Percentiles rank a stretch among this genome's conserved stretches.
Evolutionary conservation across 2,329 filamentous ascomycete genomes (phyloP).

Genomic region (Colletotrichum sp.): DNA sequence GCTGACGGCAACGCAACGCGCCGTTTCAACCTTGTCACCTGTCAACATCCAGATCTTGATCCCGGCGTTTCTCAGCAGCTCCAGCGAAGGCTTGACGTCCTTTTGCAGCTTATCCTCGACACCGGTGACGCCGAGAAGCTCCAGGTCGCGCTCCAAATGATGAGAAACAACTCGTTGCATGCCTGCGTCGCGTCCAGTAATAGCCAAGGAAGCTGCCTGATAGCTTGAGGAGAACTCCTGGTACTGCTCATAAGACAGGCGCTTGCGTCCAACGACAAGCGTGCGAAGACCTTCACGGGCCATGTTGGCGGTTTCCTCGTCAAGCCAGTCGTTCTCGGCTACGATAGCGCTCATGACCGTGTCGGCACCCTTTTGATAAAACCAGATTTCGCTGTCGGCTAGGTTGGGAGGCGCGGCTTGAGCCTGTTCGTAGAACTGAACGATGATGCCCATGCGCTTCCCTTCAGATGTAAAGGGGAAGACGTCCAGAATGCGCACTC

Average conservation of each 20-base stretch:
- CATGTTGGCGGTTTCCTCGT: slow-evolving; percentile 99
- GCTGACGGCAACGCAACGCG: slow-evolving; percentile 92
- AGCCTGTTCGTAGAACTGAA: slow-evolving; percentile 75
- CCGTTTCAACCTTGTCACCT: slow-evolving; percentile 97
- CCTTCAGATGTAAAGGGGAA: slow-evolving; percentile 98
- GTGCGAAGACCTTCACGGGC: slow-evolving; percentile 94
- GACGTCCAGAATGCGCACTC: slow-evolving; percentile 87
- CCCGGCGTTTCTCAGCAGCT: slow-evolving; percentile 92
- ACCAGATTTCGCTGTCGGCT: slow-evolving; percentile 85
- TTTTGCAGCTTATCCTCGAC: slow-evolving; percentile 97
- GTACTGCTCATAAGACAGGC: slow-evolving; percentile 79
- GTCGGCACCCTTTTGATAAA: slow-evolving; percentile 97
- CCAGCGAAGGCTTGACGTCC: slow-evolving; percentile 93
- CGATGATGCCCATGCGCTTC: slow-evolving; percentile 97
- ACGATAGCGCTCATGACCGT: slow-evolving; percentile 98
- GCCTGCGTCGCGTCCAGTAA: slow-evolving; percentile 79
- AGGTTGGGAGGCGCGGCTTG: slow-evolving; percentile 52
- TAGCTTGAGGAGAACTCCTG: slow-evolving; percentile 78
- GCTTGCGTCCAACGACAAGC: slow-evolving; percentile 92
- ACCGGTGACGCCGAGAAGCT: slow-evolving; percentile 94
- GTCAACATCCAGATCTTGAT: slow-evolving; percentile 99
- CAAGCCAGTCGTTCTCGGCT: slow-evolving; percentile 95
- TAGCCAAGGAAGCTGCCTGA: slow-evolving; percentile 79
- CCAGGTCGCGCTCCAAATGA: slow-evolving; percentile 85
- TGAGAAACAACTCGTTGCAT: slow-evolving; percentile 83